Evolutionary conservation across 2,329 filamentous ascomycete genomes (phyloP).

Genomic region (Ramichloridium luteum): DNA sequence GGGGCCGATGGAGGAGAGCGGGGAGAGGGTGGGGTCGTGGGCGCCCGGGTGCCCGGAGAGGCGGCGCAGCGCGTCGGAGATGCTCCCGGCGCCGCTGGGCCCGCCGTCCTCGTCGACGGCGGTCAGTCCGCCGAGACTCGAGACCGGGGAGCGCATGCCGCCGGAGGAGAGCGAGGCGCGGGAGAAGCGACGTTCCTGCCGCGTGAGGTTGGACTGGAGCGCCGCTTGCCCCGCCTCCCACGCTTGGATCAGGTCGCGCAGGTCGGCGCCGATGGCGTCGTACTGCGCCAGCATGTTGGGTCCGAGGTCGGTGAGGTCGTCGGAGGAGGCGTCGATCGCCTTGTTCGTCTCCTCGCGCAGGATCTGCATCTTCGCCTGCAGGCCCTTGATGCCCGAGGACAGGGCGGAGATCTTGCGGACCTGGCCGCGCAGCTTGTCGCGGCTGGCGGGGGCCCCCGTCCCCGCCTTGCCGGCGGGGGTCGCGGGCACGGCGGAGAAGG

Average conservation of each 20-base stretch:
- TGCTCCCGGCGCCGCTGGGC: slow-evolving; percentile 42
- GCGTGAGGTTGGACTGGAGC: slow-evolving; percentile 68
- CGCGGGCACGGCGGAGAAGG: slow-evolving; percentile 37
- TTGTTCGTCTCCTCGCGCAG: slow-evolving; percentile 79
- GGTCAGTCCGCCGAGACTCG: slow-evolving; percentile 52
- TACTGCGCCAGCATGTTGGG: slow-evolving; percentile 76
- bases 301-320: slow-evolving; percentile 50
- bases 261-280: slow-evolving; percentile 81
- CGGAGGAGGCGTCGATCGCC: slow-evolving; percentile 57
- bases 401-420: slow-evolving; percentile 78
- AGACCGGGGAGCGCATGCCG: slow-evolving; percentile 36
- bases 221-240: slow-evolving; percentile 60
- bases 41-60: slow-evolving; percentile 55
- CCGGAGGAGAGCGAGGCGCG: slow-evolving; percentile 32
- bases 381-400: slow-evolving; percentile 76
- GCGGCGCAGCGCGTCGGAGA: slow-evolving; percentile 60
- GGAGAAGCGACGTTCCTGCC: slow-evolving; percentile 52
- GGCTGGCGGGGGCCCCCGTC: slow-evolving; percentile 48
- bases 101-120: slow-evolving; percentile 38
- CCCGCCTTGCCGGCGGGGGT: slow-evolving; percentile 46
- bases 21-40: slow-evolving; percentile 29
- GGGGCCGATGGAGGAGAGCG: slow-evolving; percentile 40
- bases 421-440: slow-evolving; percentile 74
- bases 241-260: slow-evolving; percentile 46
- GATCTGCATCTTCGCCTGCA: slow-evolving; percentile 90